These are phyloP conservation scores for Exophiala lecanii-corni DNA, from an alignment of 2,329 filamentous ascomycete genomes.

Conservation along the genomic window DNA sequence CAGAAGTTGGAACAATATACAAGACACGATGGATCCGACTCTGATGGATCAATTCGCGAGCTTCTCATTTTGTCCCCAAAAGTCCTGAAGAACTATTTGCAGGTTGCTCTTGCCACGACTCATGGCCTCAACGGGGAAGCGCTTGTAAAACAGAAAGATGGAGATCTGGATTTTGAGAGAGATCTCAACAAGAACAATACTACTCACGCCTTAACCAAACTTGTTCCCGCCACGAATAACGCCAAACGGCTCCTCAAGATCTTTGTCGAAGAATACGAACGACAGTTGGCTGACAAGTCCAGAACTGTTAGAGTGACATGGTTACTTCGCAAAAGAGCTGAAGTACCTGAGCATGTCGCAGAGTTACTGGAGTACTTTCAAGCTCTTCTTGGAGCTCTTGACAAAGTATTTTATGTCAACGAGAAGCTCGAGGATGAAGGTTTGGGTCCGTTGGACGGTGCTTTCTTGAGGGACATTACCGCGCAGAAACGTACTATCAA, in stretches of 20 bases:
- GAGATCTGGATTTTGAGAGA: conserved; percentile 24
- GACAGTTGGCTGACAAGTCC: conserved; percentile 10
- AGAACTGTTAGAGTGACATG: conserved; percentile 16
- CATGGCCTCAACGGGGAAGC: conserved; percentile 17
- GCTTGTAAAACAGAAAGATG: conserved; percentile 18
- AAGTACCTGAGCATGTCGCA: conserved; percentile 17
- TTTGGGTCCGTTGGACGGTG: conserved; percentile 20
- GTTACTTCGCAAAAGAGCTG: conserved; percentile 12
- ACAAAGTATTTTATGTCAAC: conserved; percentile 27
- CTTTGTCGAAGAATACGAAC: conserved; percentile 20
- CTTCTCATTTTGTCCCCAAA: conserved; percentile 19
- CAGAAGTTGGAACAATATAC: conserved; percentile 12
- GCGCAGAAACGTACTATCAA: conserved; percentile 16
- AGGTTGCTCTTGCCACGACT: conserved; percentile 25
- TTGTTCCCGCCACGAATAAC: conserved; percentile 14
- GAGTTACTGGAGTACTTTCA: conserved; percentile 27
- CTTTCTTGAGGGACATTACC: conserved; percentile 14
- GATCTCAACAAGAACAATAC: conserved; percentile 24
- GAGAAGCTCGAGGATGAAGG: conserved; percentile 22
- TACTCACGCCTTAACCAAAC: conserved; percentile 18
- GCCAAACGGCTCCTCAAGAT: conserved; percentile 20
- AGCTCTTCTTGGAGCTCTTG: conserved; percentile 32
- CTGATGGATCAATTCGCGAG: not conserved
- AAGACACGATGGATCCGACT: not conserved
- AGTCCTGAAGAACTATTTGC: conserved; percentile 23